These are phyloP conservation scores for Boletales sp. DNA, from an alignment of 768 basidiomycete genomes.

Conservation along the genomic window DNA sequence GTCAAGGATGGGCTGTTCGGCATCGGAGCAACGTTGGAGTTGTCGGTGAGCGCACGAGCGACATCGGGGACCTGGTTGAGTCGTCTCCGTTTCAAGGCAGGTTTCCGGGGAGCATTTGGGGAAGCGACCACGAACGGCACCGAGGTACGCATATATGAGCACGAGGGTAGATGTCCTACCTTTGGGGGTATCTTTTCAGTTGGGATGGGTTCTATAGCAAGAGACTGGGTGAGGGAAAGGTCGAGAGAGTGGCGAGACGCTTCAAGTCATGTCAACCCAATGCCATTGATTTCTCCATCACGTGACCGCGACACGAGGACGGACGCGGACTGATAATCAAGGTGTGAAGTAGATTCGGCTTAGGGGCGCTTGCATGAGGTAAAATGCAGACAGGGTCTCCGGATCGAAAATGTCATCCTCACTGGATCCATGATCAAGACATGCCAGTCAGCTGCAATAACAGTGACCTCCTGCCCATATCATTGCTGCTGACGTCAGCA, in stretches of 20 bases:
- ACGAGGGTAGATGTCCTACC: background rate
- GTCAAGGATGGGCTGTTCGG: background rate
- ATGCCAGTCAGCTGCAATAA: too few relatives aligned
- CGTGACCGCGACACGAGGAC: conserved; percentile 25
- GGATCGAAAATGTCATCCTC: too few relatives aligned
- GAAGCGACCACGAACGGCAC: conserved; percentile 7
- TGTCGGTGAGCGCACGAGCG: conserved; percentile 15
- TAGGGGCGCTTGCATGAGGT: too few relatives aligned
- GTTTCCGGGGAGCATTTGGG: conserved; percentile 11
- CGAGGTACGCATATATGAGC: conserved; percentile 16
- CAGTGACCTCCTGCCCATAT: too few relatives aligned
- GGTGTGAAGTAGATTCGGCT: too few relatives aligned
- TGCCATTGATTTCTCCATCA: conserved; percentile 23
- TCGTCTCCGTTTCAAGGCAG: conserved; percentile 24
- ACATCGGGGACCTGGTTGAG: conserved; percentile 17
- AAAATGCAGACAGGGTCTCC: too few relatives aligned
- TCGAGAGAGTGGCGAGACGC: too few relatives aligned
- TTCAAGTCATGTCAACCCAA: background rate
- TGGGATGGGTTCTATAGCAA: too few relatives aligned
- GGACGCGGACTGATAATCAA: background rate
- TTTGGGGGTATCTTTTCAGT: too few relatives aligned
- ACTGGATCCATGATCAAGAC: too few relatives aligned
- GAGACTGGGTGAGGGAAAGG: too few relatives aligned
- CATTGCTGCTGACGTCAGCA: too few relatives aligned
- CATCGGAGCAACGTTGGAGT: conserved; percentile 14